A percentile compares a stretch with the other conserved stretches of the same genome.
These are phyloP conservation scores for Xylaria sp. DNA, from an alignment of 2,329 filamentous ascomycete species.

Conservation along the genomic window DNA sequence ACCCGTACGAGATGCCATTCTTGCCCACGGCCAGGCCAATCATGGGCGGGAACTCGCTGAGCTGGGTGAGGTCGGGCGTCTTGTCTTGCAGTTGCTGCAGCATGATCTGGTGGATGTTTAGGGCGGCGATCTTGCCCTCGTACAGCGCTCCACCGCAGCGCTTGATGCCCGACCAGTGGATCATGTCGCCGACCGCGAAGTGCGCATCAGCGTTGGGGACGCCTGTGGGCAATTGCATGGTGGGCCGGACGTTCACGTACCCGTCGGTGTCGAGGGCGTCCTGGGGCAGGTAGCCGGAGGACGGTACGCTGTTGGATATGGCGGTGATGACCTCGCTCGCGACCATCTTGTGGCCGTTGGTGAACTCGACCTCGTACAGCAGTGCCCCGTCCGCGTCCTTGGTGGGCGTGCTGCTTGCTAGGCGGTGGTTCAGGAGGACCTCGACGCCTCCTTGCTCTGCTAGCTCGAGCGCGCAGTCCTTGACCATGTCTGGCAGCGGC, in stretches of 20 bases:
- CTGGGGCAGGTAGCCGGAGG: slow-evolving; percentile 70
- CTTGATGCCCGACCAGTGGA: slow-evolving; percentile 81
- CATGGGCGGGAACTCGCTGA: slow-evolving; percentile 69
- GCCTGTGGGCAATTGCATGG: slow-evolving; percentile 59
- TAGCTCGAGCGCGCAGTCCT: slow-evolving; percentile 68
- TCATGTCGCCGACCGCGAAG: slow-evolving; percentile 76
- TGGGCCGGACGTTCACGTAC: slow-evolving; percentile 71
- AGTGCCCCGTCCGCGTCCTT: slow-evolving; percentile 56
- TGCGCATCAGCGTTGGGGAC: slow-evolving; percentile 70
- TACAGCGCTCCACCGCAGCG: slow-evolving; percentile 81
- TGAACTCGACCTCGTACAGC: slow-evolving; percentile 65
- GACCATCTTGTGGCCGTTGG: slow-evolving; percentile 67
- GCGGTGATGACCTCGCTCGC: slow-evolving; percentile 77
- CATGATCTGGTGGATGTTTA: slow-evolving; percentile 75
- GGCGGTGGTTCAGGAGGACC: slow-evolving; percentile 69
- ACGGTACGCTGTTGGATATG: slow-evolving; percentile 71
- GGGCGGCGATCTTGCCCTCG: slow-evolving; percentile 73
- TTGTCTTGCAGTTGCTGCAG: slow-evolving; percentile 54
- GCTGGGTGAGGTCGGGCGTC: slow-evolving; percentile 59
- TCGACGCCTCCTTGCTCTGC: slow-evolving; percentile 72
- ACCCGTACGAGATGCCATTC: slow-evolving; percentile 72
- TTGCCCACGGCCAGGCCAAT: slow-evolving; percentile 79
- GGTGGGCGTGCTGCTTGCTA: slow-evolving; percentile 61
- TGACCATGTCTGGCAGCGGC: slow-evolving; percentile 75
- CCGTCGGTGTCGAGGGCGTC: slow-evolving; percentile 71